Base-by-base conservation (phyloP, 768 basidiomycete genomes). In the Tremella yokohamensis region DNA sequence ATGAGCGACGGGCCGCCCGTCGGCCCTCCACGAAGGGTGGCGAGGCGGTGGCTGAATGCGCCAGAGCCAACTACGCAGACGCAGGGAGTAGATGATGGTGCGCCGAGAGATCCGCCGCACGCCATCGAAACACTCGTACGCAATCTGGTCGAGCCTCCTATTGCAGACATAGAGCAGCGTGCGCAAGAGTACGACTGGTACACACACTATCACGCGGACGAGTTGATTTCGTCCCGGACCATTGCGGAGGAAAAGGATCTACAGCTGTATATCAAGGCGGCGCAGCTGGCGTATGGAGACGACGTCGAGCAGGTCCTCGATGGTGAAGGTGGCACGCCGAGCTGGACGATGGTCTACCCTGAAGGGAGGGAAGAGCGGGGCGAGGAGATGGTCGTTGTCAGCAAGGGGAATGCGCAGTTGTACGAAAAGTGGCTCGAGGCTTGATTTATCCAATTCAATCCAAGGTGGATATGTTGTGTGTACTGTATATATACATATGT, bases 41-140 rank as follows among this genome's bases (percentile, higher is more conserved):
- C 29, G 11, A 34, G 29, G 29, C 29, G 29, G 29, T 34, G 29
- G 29, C 29, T 34, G 6, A 34, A 34, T 11, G 11, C 29, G 29
- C 29, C 29, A 6, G 29, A 34, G 29, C 29, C 29, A 34, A 34
- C 29, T 11, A 6, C 29, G 29, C 29, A 34, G 29, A 34, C 29
- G 6, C 29, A 4, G 11, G 29, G 29, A 4, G 11, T 34, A 34
- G 29, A 34, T 34, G 29, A 34, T 11, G 29, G 29, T 11, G 29
- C 29, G 29, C 29, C 29, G 11, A 34, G 29, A 34, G 29, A 34
- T 11, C 29, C 29, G 29, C 48, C 58, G 11, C 76, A 77, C 55
- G 83, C 85, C 2, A 85, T 87, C 1, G 84, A 83, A 60, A 78
- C 70, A 1, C 78, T 89, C 25, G 86, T 86, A 13, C 78, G 69